Evolutionary conservation across 257 asterid genomes (phyloP), one percentile per base, ranked within the genome.

Genomic region (Solanum bukasovii): DNA sequence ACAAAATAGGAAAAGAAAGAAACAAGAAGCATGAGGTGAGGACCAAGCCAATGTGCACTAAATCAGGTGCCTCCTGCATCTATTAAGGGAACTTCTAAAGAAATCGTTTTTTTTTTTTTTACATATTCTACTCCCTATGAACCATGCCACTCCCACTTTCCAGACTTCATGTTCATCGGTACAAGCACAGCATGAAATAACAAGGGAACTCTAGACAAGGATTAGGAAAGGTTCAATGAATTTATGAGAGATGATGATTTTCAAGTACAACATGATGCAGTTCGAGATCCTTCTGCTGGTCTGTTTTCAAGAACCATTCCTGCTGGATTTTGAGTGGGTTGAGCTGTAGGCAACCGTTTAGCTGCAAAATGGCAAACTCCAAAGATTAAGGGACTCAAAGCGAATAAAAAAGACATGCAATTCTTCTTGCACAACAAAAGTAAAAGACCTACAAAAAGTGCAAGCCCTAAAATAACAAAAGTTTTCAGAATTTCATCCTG

Each of bases 261-360:
- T 86, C 90, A 94, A 78, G 93, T 74, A 91, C 97, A 95, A 88
- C 98, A 95, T 9, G 95, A 88, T 84, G 93, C 88, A 68, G 94
- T 67, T 87, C 90, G 93, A 37, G 97, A 89, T 82, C 93, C 95
- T 89, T 93, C 94, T 46, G 92, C 93, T 77, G 95, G 95, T 90
- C 97, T 94, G 88, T 94, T 96, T 9, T 90, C 96, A 61, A 94
- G 93, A 87, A 94, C 94, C 98, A 95, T 94, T 84, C 98, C 98
- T 9, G 98, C 89, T 33, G 95, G 92, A 88, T 91, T 95, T 90
- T 91, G 95, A 85, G 94, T 75, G 52, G 97, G 91, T 88, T 93
- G 97, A 91, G 97, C 96, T 89, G 92, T 92, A 72, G 96, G 96
- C 86, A 95, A 91, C 91, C 90, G 94, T 91, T 93, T 93, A 13